phyloP scores from a whole-genome alignment of 805 yeast species.

The Hanseniaspora meyeri region DNA sequence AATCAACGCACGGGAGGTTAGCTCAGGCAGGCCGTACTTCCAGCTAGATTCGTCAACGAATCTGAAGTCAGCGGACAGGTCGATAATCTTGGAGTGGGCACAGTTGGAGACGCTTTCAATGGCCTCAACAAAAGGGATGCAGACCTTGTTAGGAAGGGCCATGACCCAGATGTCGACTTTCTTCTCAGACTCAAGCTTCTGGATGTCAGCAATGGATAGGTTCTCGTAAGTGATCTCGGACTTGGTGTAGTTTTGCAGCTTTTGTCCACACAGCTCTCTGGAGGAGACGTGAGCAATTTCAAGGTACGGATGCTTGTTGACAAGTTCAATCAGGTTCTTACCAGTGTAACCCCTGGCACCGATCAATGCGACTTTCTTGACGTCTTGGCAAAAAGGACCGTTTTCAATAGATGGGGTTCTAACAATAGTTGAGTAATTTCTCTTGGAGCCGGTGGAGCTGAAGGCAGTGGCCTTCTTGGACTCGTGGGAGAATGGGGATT shows the following conservation, averaged over 20 bases:
- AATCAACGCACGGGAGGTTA: constrained; percentile 55
- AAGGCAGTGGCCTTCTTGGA: constrained; percentile 25
- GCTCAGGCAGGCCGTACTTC: constrained; percentile 92
- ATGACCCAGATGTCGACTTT: constrained; percentile 95
- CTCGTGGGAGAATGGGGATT: constrained; percentile 13
- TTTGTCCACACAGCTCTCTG: constrained; percentile 82
- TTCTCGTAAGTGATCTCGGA: constrained; percentile 69
- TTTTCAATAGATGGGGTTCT: constrained; percentile 46
- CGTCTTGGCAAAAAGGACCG: constrained; percentile 44
- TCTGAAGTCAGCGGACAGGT: constrained; percentile 90
- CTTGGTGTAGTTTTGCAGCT: constrained; percentile 77
- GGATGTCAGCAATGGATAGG: constrained; percentile 76
- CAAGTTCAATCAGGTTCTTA: constrained; percentile 75
- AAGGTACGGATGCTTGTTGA: constrained; percentile 75
- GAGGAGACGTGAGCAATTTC: constrained; percentile 91
- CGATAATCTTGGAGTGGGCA: constrained; percentile 63
- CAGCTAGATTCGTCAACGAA: constrained; percentile 81
- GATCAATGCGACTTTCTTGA: constrained; percentile 75
- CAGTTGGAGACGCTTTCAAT: constrained; percentile 55
- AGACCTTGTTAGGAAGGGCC: constrained; percentile 98
- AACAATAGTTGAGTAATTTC: constrained; percentile 37
- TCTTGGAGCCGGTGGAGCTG: constrained; percentile 31
- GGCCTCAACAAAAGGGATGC: constrained; percentile 75
- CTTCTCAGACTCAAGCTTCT: constrained; percentile 56
- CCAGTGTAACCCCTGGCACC: constrained; percentile 99